These are phyloP conservation scores for Arthrobotrys entomopaga DNA, from an alignment of 2,329 filamentous ascomycete genomes.

Conservation along the genomic window DNA sequence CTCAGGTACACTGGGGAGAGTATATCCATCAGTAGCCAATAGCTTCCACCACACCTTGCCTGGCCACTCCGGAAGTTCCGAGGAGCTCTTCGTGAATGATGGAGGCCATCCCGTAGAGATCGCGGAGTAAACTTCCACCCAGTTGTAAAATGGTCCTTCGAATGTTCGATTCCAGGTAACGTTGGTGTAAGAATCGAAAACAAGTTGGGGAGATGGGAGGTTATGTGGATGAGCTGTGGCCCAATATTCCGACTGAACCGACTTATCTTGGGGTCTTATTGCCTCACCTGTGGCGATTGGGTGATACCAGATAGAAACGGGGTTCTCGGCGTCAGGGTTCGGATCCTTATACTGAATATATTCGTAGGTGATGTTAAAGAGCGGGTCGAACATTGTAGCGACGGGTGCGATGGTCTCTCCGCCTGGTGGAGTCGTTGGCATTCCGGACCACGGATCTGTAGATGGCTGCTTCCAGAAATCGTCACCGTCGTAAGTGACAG, in stretches of 20 bases:
- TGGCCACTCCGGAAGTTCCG: slow-evolving; percentile 1
- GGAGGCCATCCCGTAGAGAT: slow-evolving; percentile 27
- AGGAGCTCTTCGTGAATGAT: slow-evolving; percentile 18
- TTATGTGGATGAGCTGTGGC: slow-evolving; percentile 6
- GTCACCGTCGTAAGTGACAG: slow-evolving; percentile 29
- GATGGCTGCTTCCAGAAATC: slow-evolving; percentile 26
- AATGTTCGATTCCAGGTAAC: slow-evolving; percentile 43
- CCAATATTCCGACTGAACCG: slow-evolving; percentile 16
- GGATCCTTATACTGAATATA: slow-evolving; percentile 26
- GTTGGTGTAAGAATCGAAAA: slow-evolving; percentile 42
- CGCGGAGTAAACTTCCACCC: slow-evolving; percentile 16
- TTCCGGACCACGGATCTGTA: neutral
- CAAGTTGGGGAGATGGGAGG: slow-evolving; percentile 21
- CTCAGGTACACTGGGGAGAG: no score
- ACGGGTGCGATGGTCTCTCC: slow-evolving; percentile 5
- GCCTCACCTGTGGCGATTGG: slow-evolving; percentile 29
- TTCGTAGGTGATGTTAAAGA: slow-evolving; percentile 31
- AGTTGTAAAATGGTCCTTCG: slow-evolving; percentile 25
- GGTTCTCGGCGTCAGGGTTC: neutral
- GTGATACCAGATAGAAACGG: slow-evolving; percentile 11
- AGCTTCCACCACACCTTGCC: no score
- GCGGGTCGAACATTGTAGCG: slow-evolving; percentile 22
- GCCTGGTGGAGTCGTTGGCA: neutral
- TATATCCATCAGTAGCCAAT: no score
- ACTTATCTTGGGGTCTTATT: slow-evolving; percentile 22